Percentiles rank a stretch among this genome's conserved stretches.
Conservation (phyloP, 2,329 filamentous ascomycete species). For the Trichoderma aggressivum region DNA sequence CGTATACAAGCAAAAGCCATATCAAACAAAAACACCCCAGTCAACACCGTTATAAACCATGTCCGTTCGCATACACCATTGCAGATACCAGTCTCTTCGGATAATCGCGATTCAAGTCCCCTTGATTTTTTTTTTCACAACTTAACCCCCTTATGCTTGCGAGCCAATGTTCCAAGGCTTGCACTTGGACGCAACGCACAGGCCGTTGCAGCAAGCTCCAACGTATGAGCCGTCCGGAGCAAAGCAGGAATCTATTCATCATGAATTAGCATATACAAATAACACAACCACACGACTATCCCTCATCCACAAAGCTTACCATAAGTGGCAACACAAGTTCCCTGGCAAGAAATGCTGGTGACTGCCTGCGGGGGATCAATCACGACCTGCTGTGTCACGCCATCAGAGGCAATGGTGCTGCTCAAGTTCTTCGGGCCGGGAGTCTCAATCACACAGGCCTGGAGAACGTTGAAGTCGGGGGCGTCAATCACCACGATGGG, state of each 20-base stretch:
- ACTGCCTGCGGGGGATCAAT: conserved; percentile 46
- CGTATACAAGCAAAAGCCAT: background rate
- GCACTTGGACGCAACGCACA: conserved; percentile 42
- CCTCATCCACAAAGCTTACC: conserved; percentile 24
- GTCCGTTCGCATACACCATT: background rate
- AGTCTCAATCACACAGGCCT: conserved; percentile 43
- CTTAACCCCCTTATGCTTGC: background rate
- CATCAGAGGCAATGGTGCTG: conserved; percentile 22
- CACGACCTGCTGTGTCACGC: conserved; percentile 39
- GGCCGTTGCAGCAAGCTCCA: conserved; percentile 43
- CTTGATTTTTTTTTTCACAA: rapidly evolving
- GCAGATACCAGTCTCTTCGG: background rate
- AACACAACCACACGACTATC: background rate
- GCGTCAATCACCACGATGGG: conserved; percentile 37
- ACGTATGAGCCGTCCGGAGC: conserved; percentile 33
- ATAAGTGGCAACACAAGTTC: conserved; percentile 41
- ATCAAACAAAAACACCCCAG: background rate
- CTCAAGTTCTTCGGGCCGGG: conserved; percentile 31
- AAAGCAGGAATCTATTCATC: conserved; percentile 33
- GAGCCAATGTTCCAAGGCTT: conserved; percentile 33
- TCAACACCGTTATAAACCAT: background rate
- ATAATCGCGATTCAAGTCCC: background rate
- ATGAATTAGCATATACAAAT: background rate
- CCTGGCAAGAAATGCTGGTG: conserved; percentile 40
- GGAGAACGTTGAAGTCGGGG: conserved; percentile 42